These are phyloP conservation scores for Trichoderma oligosporum DNA, from an alignment of 2,329 filamentous ascomycete genomes.

Conservation along the genomic window DNA sequence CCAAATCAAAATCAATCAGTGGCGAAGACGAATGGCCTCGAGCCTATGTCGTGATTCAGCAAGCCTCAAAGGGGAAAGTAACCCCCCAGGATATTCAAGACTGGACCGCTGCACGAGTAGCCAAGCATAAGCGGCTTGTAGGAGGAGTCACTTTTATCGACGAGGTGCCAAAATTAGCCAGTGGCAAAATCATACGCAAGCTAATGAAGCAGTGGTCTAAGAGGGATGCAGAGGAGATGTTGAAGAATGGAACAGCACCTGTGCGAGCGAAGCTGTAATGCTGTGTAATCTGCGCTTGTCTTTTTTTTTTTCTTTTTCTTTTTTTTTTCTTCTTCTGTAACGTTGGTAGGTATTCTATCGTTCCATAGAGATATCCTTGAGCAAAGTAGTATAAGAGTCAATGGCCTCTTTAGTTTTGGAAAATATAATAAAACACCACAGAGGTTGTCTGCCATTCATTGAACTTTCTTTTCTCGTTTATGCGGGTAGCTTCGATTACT, in stretches of 20 bases:
- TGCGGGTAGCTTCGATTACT: too few species aligned
- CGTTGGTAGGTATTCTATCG: too few species aligned
- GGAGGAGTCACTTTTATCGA: conserved; percentile 54
- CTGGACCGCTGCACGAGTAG: conserved; percentile 44
- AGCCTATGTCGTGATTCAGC: conserved; percentile 50
- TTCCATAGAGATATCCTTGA: too few species aligned
- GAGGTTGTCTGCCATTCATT: too few species aligned
- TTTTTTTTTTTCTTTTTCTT: not conserved
- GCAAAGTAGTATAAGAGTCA: too few species aligned
- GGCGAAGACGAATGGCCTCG: conserved; percentile 49
- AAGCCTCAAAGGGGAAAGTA: conserved; percentile 41
- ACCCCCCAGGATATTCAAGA: conserved; percentile 50
- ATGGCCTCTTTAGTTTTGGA: too few species aligned
- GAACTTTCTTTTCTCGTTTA: too few species aligned
- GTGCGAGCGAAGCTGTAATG: conserved; percentile 6
- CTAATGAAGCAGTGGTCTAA: conserved; percentile 55
- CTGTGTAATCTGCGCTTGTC: not conserved
- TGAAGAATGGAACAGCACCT: conserved; percentile 20
- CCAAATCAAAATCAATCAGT: conserved; percentile 22
- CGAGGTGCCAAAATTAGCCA: conserved; percentile 53
- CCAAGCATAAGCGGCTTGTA: conserved; percentile 50
- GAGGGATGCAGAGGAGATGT: conserved; percentile 41
- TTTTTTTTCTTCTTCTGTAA: too few species aligned
- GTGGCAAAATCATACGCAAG: conserved; percentile 57
- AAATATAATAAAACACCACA: too few species aligned